Percentiles rank a stretch among this genome's conserved stretches.
phyloP scores from a whole-genome alignment of 192 early-diverging fungal species.

The Mortierella claussenii region DNA sequence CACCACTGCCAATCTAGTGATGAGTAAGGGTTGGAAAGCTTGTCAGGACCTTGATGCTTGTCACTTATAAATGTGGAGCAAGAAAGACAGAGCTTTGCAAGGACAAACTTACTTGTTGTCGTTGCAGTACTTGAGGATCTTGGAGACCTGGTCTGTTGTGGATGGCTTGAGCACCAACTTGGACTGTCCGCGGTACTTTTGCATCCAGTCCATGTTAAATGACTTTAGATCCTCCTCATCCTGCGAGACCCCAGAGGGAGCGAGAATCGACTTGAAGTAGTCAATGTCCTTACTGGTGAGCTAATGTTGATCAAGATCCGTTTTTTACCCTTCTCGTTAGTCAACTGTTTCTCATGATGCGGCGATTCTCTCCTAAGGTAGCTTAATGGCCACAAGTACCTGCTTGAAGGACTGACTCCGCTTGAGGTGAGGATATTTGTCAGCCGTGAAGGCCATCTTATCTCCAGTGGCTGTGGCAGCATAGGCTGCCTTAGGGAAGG shows the following conservation, averaged over 20 bases:
- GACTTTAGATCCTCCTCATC: constrained; percentile 70
- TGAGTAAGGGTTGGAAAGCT: neutral
- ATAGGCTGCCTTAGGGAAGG: constrained; percentile 22
- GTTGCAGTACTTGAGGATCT: constrained; percentile 91
- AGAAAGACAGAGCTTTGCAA: neutral
- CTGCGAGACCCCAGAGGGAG: constrained; percentile 56
- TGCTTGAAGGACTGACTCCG: constrained; percentile 56
- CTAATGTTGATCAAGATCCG: too few relatives aligned
- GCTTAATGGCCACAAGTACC: too few relatives aligned
- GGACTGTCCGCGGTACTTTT: constrained; percentile 92
- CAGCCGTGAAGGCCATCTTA: constrained; percentile 51
- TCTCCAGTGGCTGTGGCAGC: constrained; percentile 5
- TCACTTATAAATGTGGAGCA: too few relatives aligned
- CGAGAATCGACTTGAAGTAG: constrained; percentile 69
- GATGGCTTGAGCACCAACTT: constrained; percentile 87
- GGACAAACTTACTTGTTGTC: constrained; percentile 58
- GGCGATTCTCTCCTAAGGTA: too few relatives aligned
- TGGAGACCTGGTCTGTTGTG: constrained; percentile 83
- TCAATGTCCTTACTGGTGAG: constrained; percentile 69
- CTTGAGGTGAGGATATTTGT: constrained; percentile 61
- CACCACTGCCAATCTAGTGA: constrained; percentile 82
- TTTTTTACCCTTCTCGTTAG: too few relatives aligned
- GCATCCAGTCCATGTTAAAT: constrained; percentile 95
- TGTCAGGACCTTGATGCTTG: too few relatives aligned
- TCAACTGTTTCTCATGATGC: too few relatives aligned